These are phyloP conservation scores for Apophysomyces ossiformis DNA, from an alignment of 371 early-diverging fungal species.

Conservation along the genomic window DNA sequence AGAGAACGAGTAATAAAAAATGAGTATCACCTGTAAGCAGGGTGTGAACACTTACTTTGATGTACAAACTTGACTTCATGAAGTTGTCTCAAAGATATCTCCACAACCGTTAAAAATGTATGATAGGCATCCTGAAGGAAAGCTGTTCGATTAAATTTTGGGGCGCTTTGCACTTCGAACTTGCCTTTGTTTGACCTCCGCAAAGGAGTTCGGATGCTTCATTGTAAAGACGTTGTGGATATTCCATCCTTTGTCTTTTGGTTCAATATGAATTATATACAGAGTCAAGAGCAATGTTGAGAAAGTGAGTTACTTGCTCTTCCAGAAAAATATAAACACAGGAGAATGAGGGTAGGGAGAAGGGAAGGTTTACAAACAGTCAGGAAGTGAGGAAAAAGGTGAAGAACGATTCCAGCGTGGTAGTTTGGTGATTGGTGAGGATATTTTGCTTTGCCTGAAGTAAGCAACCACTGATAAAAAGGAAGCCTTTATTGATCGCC, in stretches of 20 bases:
- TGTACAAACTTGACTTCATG: constrained; percentile 48
- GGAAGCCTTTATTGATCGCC: constrained; percentile 6
- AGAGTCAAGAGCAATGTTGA: background rate
- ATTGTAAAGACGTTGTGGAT: constrained; percentile 30
- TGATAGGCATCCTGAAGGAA: constrained; percentile 45
- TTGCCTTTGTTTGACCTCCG: constrained; percentile 42
- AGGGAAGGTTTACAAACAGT: background rate
- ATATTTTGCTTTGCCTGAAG: background rate
- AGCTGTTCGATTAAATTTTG: constrained; percentile 2
- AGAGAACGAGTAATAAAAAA: no score
- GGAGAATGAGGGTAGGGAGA: constrained; percentile 10
- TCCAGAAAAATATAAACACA: constrained; percentile 7
- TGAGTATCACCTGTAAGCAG: background rate
- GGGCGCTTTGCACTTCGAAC: background rate
- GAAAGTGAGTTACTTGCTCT: background rate
- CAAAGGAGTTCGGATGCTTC: constrained; percentile 40
- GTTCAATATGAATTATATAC: background rate
- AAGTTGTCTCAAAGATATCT: constrained; percentile 37
- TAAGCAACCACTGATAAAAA: constrained; percentile 6
- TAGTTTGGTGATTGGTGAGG: background rate
- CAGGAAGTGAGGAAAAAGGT: background rate
- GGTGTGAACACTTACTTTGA: constrained; percentile 38
- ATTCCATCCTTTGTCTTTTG: constrained; percentile 17
- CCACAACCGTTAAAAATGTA: constrained; percentile 41
- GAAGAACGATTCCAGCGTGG: background rate